Conservation (phyloP, 768 basidiomycete species). For the Chiua virens region DNA sequence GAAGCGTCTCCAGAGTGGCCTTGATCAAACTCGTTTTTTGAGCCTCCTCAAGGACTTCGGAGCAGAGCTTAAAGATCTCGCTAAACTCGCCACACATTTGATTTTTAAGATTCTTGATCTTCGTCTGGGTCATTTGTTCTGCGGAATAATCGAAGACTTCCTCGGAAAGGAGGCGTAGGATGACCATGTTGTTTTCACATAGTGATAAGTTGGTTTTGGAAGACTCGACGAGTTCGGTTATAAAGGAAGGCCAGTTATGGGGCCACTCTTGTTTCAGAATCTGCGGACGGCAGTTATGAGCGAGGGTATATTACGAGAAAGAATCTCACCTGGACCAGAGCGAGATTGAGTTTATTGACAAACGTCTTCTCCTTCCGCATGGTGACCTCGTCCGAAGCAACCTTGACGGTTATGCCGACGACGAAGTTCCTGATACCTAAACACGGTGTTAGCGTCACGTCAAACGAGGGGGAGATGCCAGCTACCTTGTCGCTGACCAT, state of each 20-base stretch:
- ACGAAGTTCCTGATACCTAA: constrained; percentile 95
- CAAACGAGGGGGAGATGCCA: not conserved
- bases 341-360: constrained; percentile 94
- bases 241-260: constrained; percentile 98
- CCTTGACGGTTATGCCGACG: constrained; percentile 89
- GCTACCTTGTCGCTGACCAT: constrained; percentile 87
- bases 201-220: constrained; percentile 94
- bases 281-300: constrained; percentile 40
- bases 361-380: constrained; percentile 93
- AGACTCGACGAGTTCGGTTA: constrained; percentile 94
- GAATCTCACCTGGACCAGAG: constrained; percentile 80
- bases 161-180: constrained; percentile 94
- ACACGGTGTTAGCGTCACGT: constrained; percentile 10
- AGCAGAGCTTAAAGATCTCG: constrained; percentile 97
- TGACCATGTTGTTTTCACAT: constrained; percentile 99
- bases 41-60: constrained; percentile 96
- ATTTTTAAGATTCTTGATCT: constrained; percentile 96
- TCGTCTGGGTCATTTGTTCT: constrained; percentile 97
- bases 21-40: constrained; percentile 93
- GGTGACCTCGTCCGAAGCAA: constrained; percentile 85
- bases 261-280: constrained; percentile 99
- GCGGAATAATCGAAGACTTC: constrained; percentile 99
- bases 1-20: constrained; percentile 90
- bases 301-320: not conserved
- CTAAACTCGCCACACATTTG: constrained; percentile 97